phyloP scores from a whole-genome alignment of 2,329 filamentous ascomycete genomes.

The Pyrenophora tritici-repentis region DNA sequence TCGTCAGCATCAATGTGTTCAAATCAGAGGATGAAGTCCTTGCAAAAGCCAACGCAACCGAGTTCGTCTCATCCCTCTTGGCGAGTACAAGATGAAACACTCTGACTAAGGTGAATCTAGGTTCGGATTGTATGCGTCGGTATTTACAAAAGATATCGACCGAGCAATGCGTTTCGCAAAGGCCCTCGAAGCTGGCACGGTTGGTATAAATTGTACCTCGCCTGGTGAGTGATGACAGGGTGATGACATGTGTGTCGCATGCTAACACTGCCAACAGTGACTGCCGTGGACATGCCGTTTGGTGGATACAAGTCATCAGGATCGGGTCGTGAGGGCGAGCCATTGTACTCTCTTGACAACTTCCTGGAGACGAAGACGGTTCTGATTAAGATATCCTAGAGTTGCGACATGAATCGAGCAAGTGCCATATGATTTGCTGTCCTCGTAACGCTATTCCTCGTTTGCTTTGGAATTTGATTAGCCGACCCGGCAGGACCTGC shows the following conservation, averaged over 20 bases:
- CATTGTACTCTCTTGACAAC: constrained; percentile 37
- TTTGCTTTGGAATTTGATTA: constrained; percentile 17
- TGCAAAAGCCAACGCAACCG: constrained; percentile 78
- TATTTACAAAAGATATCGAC: constrained; percentile 67
- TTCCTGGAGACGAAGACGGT: constrained; percentile 45
- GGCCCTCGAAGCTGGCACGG: constrained; percentile 48
- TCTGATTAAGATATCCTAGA: constrained; percentile 35
- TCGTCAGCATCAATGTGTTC: constrained; percentile 78
- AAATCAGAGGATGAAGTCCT: constrained; percentile 78
- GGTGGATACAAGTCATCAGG: constrained; percentile 50
- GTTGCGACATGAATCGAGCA: constrained; percentile 11
- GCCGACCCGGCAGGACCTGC: constrained; percentile 18
- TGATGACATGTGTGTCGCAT: not conserved
- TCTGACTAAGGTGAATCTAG: constrained; percentile 9
- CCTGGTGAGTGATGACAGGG: constrained; percentile 21
- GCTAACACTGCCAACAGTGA: constrained; percentile 1
- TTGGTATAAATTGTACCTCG: constrained; percentile 50
- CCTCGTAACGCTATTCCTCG: constrained; percentile 9
- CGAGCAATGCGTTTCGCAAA: constrained; percentile 49
- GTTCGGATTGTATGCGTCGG: constrained; percentile 82
- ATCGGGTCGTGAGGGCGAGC: constrained; percentile 43
- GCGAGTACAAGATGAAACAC: not conserved
- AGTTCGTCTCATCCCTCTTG: constrained; percentile 44
- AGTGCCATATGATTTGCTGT: constrained; percentile 4
- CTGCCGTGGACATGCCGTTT: constrained; percentile 47